Evolutionary conservation across 345 rosid species (phyloP), one percentile per base, ranked within the genome.

Genomic region (Hibiscus mutabilis): DNA sequence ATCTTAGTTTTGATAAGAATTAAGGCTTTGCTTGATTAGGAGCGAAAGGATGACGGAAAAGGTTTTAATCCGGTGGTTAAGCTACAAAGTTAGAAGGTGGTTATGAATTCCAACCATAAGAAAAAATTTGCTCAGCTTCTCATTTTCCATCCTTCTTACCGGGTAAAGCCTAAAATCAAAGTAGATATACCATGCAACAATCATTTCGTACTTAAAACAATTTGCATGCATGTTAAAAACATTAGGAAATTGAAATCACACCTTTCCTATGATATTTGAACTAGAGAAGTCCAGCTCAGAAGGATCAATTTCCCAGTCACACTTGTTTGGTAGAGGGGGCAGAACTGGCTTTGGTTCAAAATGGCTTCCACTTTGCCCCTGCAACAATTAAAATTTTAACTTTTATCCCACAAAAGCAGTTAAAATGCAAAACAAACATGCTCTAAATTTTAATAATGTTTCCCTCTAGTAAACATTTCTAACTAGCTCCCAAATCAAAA

Each of bases 301-400:
- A 24, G 97, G 98, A 35, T 94, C 98, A 66, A 94, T 86, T 86
- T 94, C 98, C 97, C 98, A 94, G 76, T 94, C 98, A 83, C 98
- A 91, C 80, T 94, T 94, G 78, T 94, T 94, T 29, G 98, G 90
- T 72, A 86, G 83, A 35, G 98, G 97, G 33, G 98, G 85, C 35
- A 31, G 35, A 78, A 94, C 98, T 70, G 95, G 92, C 84, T 87
- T 94, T 72, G 95, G 95, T 73, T 94, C 98, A 83, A 91, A 90
- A 74, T 94, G 98, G 78, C 98, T 94, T 71, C 98, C 98, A 47
- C 73, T 91, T 88, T 94, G 98, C n/a, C 98, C 98, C 98, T 94
- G 86, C 79, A 83, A 52, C 72, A 79, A 51, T 33, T 13, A 61
- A 60, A 31, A 60, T 12, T 31, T 37, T 14, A 44, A 75, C 27